Evolutionary conservation across 2,329 filamentous ascomycete species (phyloP).

Genomic region (Grosmannia serpens): DNA sequence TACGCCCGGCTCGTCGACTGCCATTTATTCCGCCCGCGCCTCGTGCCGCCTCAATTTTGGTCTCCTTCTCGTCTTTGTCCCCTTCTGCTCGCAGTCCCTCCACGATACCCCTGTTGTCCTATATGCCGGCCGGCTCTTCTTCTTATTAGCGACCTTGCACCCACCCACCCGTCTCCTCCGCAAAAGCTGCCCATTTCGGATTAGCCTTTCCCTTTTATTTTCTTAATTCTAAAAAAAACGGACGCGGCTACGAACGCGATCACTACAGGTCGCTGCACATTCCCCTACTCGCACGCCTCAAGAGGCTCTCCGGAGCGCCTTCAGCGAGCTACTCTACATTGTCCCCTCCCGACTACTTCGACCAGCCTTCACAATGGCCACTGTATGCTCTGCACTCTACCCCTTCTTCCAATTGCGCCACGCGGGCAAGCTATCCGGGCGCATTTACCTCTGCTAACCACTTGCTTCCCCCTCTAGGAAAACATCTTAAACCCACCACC

Average conservation of each 20-base stretch:
- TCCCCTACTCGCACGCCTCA: background rate
- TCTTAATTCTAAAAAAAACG: background rate
- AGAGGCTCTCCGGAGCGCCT: background rate
- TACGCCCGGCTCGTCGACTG: background rate
- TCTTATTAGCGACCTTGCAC: background rate
- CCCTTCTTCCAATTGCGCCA: background rate
- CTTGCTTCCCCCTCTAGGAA: background rate
- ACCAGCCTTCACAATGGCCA: background rate
- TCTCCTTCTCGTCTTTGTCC: background rate
- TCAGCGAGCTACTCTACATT: background rate
- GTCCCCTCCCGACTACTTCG: background rate
- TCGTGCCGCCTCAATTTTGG: background rate
- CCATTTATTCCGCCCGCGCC: background rate
- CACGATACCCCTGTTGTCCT: background rate
- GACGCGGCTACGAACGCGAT: background rate
- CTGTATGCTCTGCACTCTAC: background rate
- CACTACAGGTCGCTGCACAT: background rate
- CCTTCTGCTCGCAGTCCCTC: background rate
- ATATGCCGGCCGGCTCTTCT: background rate
- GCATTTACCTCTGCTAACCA: background rate
- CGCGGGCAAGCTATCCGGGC: background rate
- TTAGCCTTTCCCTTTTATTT: background rate
- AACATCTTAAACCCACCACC: constrained; percentile 6
- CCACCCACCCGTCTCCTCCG: background rate
- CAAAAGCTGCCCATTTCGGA: background rate